Conservation (phyloP, 495 filamentous ascomycete species). For the Aspergillus diversus region DNA sequence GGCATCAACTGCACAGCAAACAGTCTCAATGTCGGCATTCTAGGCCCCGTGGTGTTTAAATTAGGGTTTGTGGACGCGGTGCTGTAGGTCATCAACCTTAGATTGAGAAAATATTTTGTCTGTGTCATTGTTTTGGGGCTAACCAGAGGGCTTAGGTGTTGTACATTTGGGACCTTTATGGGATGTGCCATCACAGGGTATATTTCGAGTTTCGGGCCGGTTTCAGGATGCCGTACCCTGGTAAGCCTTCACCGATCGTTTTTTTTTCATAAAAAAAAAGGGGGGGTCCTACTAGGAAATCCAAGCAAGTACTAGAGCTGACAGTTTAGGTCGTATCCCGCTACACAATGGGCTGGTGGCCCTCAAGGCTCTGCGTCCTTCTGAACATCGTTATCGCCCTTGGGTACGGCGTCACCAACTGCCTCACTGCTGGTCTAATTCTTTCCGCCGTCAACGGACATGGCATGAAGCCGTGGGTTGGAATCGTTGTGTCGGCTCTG, state of each 20-base stretch:
- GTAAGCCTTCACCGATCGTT: slow-evolving; percentile 1
- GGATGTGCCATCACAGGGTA: slow-evolving; percentile 17
- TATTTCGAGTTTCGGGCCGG: slow-evolving; percentile 22
- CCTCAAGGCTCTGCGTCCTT: slow-evolving; percentile 63
- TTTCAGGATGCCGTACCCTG: slow-evolving; percentile 21
- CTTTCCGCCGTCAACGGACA: slow-evolving; percentile 14
- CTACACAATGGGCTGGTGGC: slow-evolving; percentile 75
- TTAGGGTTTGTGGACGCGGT: slow-evolving; percentile 15
- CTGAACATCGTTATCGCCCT: slow-evolving; percentile 70
- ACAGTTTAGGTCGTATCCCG: slow-evolving; percentile 59
- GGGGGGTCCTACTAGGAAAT: neutral
- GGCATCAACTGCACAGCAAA: slow-evolving; percentile 19
- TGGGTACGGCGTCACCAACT: slow-evolving; percentile 67
- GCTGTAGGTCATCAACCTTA: slow-evolving; percentile 1
- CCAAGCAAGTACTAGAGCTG: neutral
- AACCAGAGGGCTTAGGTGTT: neutral
- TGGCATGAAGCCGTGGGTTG: slow-evolving; percentile 12
- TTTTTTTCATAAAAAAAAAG: too few relatives aligned
- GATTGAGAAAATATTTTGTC: too few relatives aligned
- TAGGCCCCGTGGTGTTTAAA: slow-evolving; percentile 14
- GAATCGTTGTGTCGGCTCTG: slow-evolving; percentile 20
- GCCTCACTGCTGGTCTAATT: slow-evolving; percentile 52
- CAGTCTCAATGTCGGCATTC: slow-evolving; percentile 22
- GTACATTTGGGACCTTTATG: slow-evolving; percentile 12
- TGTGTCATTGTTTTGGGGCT: too few relatives aligned